These are phyloP conservation scores for Coemansia sp. DNA, from an alignment of 192 early-diverging fungal genomes.

Conservation along the genomic window DNA sequence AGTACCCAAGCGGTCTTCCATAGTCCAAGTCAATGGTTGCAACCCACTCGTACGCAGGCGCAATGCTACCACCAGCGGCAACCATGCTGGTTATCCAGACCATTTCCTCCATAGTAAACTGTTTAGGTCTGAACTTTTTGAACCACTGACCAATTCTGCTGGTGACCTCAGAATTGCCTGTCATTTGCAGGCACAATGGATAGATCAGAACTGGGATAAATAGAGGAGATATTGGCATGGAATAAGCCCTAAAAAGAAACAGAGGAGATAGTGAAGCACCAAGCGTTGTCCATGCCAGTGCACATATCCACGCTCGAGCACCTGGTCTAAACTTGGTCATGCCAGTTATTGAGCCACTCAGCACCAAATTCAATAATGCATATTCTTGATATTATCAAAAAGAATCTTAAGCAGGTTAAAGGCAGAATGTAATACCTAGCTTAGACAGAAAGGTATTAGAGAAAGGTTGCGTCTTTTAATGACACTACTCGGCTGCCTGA, in stretches of 20 bases:
- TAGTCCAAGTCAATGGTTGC: conserved; percentile 47
- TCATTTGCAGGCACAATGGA: conserved; percentile 25
- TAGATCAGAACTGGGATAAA: conserved; percentile 45
- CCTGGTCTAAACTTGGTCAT: conserved; percentile 25
- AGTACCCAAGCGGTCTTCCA: conserved; percentile 29
- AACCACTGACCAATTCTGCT: conserved; percentile 1
- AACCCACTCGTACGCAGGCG: conserved; percentile 52
- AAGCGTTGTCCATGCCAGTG: conserved; percentile 31
- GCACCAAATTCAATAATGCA: not conserved
- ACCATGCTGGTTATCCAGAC: conserved; percentile 52
- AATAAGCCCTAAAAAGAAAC: conserved; percentile 48
- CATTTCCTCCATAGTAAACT: conserved; percentile 37
- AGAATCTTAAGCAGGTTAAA: not conserved
- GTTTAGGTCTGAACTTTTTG: not conserved
- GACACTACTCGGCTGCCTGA: not conserved
- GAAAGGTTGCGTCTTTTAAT: not conserved
- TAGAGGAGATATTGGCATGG: conserved; percentile 43
- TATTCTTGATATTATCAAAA: not conserved
- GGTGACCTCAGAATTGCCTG: not conserved
- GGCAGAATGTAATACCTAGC: not conserved
- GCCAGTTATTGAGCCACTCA: not conserved
- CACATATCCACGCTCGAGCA: conserved; percentile 35
- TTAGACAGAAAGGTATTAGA: not conserved
- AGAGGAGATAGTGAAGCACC: conserved; percentile 40
- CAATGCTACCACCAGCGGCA: conserved; percentile 49